Conservation (phyloP, 73 alveolate genomes). For the Effrenium voratum region DNA sequence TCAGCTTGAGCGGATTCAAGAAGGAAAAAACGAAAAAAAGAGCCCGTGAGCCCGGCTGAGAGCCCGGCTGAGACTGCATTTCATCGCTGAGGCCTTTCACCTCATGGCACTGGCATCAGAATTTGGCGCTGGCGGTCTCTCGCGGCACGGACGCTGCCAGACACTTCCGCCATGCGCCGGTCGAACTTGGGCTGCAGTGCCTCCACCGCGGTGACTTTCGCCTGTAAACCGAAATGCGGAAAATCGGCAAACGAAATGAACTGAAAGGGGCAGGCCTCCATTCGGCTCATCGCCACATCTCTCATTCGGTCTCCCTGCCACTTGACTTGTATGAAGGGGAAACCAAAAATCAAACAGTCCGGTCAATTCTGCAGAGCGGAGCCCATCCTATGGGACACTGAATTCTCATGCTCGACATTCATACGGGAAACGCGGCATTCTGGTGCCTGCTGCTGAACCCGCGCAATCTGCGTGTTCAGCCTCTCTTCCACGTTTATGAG, state of each 20-base stretch:
- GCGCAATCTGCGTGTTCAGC: no score
- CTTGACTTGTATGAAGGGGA: not conserved
- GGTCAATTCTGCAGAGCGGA: no score
- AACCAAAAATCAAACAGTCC: not conserved
- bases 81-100: constrained; percentile 75
- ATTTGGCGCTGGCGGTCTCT: not conserved
- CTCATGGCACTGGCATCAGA: not conserved
- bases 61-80: constrained; percentile 64
- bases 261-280: not conserved
- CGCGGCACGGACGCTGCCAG: constrained; percentile 20
- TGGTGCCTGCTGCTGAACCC: no score
- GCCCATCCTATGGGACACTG: no score
- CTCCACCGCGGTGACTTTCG: constrained; percentile 36
- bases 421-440: no score
- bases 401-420: no score
- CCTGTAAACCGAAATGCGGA: not conserved
- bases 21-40: not conserved
- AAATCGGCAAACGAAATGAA: not conserved
- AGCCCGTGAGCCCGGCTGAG: not conserved
- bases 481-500: no score
- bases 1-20: not conserved
- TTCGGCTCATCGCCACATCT: constrained; percentile 19
- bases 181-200: constrained; percentile 62
- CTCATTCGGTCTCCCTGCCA: constrained; percentile 52
- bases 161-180: constrained; percentile 70